These are phyloP conservation scores for Tetradesmus obliquus DNA, from an alignment of 139 green algal genomes.

Conservation along the genomic window DNA sequence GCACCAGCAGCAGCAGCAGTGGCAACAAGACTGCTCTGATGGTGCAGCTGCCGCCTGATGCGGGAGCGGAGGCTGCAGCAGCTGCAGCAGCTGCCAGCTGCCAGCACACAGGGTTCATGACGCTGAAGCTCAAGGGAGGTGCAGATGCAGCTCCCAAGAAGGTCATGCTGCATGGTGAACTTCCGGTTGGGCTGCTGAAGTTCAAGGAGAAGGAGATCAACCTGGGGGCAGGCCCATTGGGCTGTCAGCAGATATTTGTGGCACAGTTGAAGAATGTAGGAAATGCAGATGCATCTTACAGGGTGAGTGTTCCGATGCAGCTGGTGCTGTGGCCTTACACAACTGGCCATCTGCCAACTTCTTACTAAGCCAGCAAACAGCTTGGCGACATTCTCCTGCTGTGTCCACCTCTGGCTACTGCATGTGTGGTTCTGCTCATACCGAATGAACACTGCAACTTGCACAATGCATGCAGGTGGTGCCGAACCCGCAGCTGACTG, in stretches of 20 bases:
- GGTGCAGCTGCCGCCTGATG: neutral
- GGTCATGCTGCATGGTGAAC: constrained; percentile 52
- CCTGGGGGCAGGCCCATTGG: constrained; percentile 61
- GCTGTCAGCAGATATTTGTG: constrained; percentile 51
- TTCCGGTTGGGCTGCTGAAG: constrained; percentile 62
- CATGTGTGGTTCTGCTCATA: neutral
- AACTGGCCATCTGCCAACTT: no score
- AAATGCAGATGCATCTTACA: constrained; percentile 45
- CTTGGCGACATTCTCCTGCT: neutral
- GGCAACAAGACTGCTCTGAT: neutral
- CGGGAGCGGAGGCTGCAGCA: neutral
- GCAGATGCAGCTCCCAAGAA: constrained; percentile 26
- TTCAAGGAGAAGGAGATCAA: constrained; percentile 69
- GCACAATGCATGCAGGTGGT: constrained; percentile 11
- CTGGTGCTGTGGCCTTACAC: neutral
- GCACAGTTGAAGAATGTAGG: constrained; percentile 54
- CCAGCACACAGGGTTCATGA: constrained; percentile 35
- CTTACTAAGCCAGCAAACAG: no score
- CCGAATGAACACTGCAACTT: neutral
- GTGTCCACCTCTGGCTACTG: neutral
- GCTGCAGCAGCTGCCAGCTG: neutral
- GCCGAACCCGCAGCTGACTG: constrained; percentile 38
- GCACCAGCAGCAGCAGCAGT: constrained; percentile 36
- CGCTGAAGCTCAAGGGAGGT: constrained; percentile 25
- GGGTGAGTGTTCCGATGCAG: constrained; percentile 24